A percentile compares a stretch with the other conserved stretches of the same genome.
Evolutionary conservation across 306 rosid species (phyloP).

Genomic region (Datisca glomerata): DNA sequence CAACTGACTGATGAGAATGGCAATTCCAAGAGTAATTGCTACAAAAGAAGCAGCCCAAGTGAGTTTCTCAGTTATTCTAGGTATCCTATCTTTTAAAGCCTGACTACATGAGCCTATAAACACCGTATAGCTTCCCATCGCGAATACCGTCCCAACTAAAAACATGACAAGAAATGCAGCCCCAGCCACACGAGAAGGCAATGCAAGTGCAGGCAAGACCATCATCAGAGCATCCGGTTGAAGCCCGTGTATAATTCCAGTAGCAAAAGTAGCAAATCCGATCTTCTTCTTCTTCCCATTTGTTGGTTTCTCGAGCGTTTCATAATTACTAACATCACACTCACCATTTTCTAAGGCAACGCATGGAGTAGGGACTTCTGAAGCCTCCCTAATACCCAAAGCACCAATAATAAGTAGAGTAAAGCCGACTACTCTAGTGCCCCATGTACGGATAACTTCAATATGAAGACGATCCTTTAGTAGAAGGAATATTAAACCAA

Average conservation of each 20-base stretch:
- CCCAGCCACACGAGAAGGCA: conserved; percentile 84
- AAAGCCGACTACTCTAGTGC: conserved; percentile 79
- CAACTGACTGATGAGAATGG: conserved; percentile 76
- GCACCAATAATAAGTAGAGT: conserved; percentile 82
- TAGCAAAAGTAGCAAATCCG: conserved; percentile 93
- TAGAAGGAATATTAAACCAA: conserved; percentile 67
- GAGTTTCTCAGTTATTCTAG: conserved; percentile 85
- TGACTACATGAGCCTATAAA: conserved; percentile 76
- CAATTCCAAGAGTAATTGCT: conserved; percentile 83
- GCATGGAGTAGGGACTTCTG: conserved; percentile 64
- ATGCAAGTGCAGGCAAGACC: conserved; percentile 86
- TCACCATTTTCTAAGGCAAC: conserved; percentile 78
- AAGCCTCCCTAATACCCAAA: conserved; percentile 85
- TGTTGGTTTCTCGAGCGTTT: conserved; percentile 39
- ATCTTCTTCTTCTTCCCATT: conserved; percentile 58
- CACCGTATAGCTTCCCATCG: conserved; percentile 95
- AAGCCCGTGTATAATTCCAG: conserved; percentile 82
- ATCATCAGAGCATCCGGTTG: conserved; percentile 97
- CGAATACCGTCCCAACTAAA: conserved; percentile 70
- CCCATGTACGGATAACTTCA: conserved; percentile 76
- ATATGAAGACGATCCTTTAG: conserved; percentile 82
- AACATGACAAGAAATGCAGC: conserved; percentile 88
- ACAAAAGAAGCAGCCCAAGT: conserved; percentile 90
- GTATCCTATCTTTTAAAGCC: conserved; percentile 72
- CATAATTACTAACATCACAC: conserved; percentile 52